Conservation (phyloP, 2,329 filamentous ascomycete species). For the Sclerotinia sclerotiorum region DNA sequence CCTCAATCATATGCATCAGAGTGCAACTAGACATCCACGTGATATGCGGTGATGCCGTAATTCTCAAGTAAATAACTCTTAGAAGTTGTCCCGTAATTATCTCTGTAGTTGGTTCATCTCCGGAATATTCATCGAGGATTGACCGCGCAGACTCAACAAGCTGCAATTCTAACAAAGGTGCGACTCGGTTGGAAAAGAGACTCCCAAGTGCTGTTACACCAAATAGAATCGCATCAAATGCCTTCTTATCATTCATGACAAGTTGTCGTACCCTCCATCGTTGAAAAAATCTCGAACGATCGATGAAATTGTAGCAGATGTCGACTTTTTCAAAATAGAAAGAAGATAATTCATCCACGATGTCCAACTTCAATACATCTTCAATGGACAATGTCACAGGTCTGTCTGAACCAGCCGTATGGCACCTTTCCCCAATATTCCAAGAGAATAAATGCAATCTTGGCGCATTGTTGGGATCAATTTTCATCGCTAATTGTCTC, state of each 20-base stretch:
- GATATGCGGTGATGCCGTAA: conserved; percentile 32
- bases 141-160: conserved; percentile 29
- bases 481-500: neutral
- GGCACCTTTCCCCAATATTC: conserved; percentile 39
- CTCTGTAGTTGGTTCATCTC: conserved; percentile 27
- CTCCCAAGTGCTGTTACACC: conserved; percentile 41
- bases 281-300: conserved; percentile 11
- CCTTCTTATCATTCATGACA: conserved; percentile 32
- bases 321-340: conserved; percentile 31
- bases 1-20: conserved; percentile 34
- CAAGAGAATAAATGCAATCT: conserved; percentile 43
- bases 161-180: conserved; percentile 35
- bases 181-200: conserved; percentile 36
- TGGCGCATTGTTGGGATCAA: conserved; percentile 34
- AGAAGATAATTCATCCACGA: conserved; percentile 30
- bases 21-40: conserved; percentile 35
- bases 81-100: conserved; percentile 32
- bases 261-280: conserved; percentile 14
- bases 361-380: neutral
- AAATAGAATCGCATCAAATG: conserved; percentile 41
- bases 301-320: conserved; percentile 17
- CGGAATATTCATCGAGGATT: conserved; percentile 23
- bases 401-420: too few species aligned
- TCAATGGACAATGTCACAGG: neutral
- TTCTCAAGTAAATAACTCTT: conserved; percentile 32